phyloP scores from a whole-genome alignment of 139 green algal genomes.

The Tetradesmus obliquus region DNA sequence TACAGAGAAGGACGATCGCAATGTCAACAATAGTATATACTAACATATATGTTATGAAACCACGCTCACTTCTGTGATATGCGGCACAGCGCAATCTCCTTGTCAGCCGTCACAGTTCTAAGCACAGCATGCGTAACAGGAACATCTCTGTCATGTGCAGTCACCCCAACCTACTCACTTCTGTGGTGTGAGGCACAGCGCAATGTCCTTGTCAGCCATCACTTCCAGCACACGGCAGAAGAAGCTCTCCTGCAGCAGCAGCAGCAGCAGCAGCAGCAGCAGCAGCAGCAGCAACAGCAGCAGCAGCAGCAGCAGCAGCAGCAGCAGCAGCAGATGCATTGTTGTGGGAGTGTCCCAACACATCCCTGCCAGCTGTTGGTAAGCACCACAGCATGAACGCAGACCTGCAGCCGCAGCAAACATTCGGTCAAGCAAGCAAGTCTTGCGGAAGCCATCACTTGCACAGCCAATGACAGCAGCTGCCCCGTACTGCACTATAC shows the following conservation, averaged over 20 bases:
- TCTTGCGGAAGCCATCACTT: background rate
- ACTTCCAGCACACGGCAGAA: slow-evolving; percentile 69
- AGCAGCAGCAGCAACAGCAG: slow-evolving; percentile 71
- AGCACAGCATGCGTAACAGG: background rate
- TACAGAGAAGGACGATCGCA: no score
- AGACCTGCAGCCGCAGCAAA: background rate
- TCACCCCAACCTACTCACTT: slow-evolving; percentile 45
- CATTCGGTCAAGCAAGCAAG: background rate
- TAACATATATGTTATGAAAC: background rate
- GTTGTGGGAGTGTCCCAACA: background rate
- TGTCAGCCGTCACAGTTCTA: background rate
- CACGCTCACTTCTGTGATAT: background rate
- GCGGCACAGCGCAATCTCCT: background rate
- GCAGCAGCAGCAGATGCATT: no score
- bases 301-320: slow-evolving; percentile 18
- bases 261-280: background rate
- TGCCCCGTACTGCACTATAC: background rate
- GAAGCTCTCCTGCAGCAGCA: slow-evolving; percentile 54
- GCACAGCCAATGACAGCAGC: background rate
- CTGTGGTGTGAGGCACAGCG: slow-evolving; percentile 62
- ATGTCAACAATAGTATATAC: no score
- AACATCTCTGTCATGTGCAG: background rate
- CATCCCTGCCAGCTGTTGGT: background rate
- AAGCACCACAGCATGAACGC: background rate
- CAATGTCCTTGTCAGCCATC: slow-evolving; percentile 48